Base-by-base conservation (phyloP, 2,329 filamentous ascomycete species). In the Huntiella decipiens region DNA sequence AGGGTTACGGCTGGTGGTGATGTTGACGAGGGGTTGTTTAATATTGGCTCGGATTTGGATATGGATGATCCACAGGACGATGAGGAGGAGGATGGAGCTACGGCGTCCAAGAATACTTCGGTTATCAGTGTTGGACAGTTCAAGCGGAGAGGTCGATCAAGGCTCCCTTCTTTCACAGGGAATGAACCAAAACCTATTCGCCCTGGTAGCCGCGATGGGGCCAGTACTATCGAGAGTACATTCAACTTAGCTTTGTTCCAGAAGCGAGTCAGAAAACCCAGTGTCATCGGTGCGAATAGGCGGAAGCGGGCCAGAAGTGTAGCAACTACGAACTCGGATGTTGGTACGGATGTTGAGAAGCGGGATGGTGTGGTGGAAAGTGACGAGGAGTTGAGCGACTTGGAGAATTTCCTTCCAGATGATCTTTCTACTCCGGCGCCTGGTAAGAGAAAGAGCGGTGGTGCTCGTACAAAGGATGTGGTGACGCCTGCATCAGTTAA, bases 361-460 rank as follows among this genome's bases (percentile, higher is more conserved):
- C 56, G 59, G 54, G 37, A 58, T 50, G 33, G 57, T 47, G 4
- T 55, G 56, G 28, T 57, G 58, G 49, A 55, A 43, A 52, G 31
- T 40, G 43, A 49, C 35, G 37, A 56, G 48, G 57, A 55, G 22
- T 63, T 71, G 16, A 67, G 39, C 13, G 46, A 71, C 44, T 53
- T 60, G 51, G 58, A 65, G 65, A 61, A 72, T 52, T 79, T 74
- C 55, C 68, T 64, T 44, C 78, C 69, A 0, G 76, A 82, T 47
- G 76, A 74, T 22, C 77, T 81, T 60, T 79, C 77, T 12, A 83
- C 79, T 5, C 78, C 79, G 3, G 55, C 79, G 19, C 22, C 1
- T 7, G 70, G 36, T 22, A 49, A 74, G 42, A 60, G 68, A 15
- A 61, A 63, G 33, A 68, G 63, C 50, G 61, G 60, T 36, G 57